Evolutionary conservation across 306 rosid species (phyloP), one percentile per base, ranked within the genome.

Genomic region (Cajanus cajan): DNA sequence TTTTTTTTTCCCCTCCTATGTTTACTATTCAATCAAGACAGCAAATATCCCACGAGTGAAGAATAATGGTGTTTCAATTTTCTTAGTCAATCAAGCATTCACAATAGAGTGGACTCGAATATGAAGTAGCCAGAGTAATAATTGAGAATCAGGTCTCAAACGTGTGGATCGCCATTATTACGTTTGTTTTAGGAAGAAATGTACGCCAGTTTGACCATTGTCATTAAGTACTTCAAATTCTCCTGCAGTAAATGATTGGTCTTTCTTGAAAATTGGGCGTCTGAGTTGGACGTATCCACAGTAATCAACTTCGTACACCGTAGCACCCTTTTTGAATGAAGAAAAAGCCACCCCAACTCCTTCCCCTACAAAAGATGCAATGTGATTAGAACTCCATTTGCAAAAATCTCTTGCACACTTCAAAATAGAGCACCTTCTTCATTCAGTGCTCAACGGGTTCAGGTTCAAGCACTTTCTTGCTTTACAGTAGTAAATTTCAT

Each of bases 321-420:
- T 64, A 37, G 80, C 59, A 4, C 82, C 91, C 82, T 86, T 78
- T 82, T 63, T 73, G 88, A 85, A 90, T 2, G 82, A 34, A 55
- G 94, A 70, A 31, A 90, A 65, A 2, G 98, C 89, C 67, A 89
- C 88, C 25, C 90, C 97, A 52, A 95, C 94, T 62, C 91, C 99
- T 88, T 95, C 99, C 41, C 93, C 98, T 93, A 76, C 77, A 71
- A 37, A 77, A 74, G 64, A 55, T 63, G 6, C 8, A 70, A 31
- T 25, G n/a, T 48, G 70, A 59, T 47, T 62, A 77, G 43, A 76
- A 36, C 22, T 82, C 70, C 61, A 12, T 52, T 43, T 3, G n/a
- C 19, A 19, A 25, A 44, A 73, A 50, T 9, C 9, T 68, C 43
- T 33, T 22, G 6, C 22, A 50, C 54, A 25, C 44, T 34, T 16